Base-by-base conservation (phyloP, 441 rosid genomes). In the Arabidopsis lyrata region DNA sequence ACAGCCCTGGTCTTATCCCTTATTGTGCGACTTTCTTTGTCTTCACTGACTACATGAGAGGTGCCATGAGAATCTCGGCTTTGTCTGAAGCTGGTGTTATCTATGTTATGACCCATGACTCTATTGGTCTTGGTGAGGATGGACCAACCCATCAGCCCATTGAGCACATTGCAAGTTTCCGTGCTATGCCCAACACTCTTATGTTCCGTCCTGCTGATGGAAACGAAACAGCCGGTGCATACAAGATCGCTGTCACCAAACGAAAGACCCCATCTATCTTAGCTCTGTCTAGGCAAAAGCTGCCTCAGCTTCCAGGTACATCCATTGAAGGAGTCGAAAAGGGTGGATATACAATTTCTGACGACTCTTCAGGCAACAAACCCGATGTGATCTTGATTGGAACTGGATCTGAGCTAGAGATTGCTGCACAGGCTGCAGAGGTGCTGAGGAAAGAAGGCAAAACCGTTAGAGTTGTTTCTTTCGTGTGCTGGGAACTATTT, bases 181-280 rank as follows among this genome's bases (percentile, higher is more conserved):
- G 89, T 50, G 89, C 89, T 5, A 85, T 85, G 89, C 89, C 89
- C 52, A 85, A 85, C 77, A 83, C 76, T 27, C 74, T 85, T n/a
- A 85, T 85, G 89, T 82, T 85, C 77, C 87, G 89, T 60, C 89
- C 89, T 2, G 89, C 89, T 72, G 89, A 85, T 34, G 89, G 89
- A 32, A 85, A 83, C n/a, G 89, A 85, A 63, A 85, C 89, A 12
- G 87, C 89, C 3, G 89, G 87, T 45, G 85, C 89, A 0, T 85
- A 85, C 81, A 85, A 83, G 58, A 74, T 85, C n/a, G 89, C 89
- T 18, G 87, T 83, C 60, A 55, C 77, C n/a, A 83, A 78, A 55
- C 79, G 85, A 55, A 83, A 85, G 80, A 83, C 84, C 16, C 89
- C 89, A n/a, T 85, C 89, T 15, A 52, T 85, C 73, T 77, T 85